A percentile compares a stretch with the other conserved stretches of the same genome.
Conservation (phyloP, 1,139 yeast genomes). For the Yamadazyma songkhlaensis region DNA sequence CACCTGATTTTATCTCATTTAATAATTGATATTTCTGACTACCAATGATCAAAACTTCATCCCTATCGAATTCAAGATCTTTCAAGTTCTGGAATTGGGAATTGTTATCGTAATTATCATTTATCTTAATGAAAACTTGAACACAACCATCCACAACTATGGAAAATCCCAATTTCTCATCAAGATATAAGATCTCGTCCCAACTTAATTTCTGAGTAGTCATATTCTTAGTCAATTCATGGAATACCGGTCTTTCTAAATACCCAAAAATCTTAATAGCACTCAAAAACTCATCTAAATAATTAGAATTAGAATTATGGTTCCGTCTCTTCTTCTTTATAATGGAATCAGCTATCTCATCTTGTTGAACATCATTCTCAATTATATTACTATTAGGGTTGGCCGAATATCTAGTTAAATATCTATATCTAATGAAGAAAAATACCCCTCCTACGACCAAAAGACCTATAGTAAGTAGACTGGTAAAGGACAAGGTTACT, state of each 20-base stretch:
- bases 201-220: constrained; percentile 78
- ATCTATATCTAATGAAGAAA: constrained; percentile 38
- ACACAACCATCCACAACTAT: constrained; percentile 93
- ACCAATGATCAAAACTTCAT: constrained; percentile 43
- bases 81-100: constrained; percentile 13
- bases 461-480: constrained; percentile 23
- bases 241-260: constrained; percentile 84
- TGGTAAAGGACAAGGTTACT: constrained; percentile 34
- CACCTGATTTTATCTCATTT: constrained; percentile 82
- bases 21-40: constrained; percentile 67
- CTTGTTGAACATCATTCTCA: constrained; percentile 16
- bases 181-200: constrained; percentile 72
- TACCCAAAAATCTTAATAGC: constrained; percentile 96
- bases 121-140: constrained; percentile 69
- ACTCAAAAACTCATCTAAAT: constrained; percentile 82
- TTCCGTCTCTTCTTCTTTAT: constrained; percentile 27
- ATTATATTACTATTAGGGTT: constrained; percentile 13
- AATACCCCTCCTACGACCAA: constrained; percentile 18
- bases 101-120: constrained; percentile 15
- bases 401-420: constrained; percentile 36
- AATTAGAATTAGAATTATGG: constrained; percentile 32
- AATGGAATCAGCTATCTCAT: constrained; percentile 27
- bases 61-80: constrained; percentile 30
- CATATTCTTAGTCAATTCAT: constrained; percentile 89
- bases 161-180: constrained; percentile 78